Evolutionary conservation across 192 early-diverging fungal genomes (phyloP), one percentile per base, ranked within the genome.

Genomic region (Lobosporangium transversale): DNA sequence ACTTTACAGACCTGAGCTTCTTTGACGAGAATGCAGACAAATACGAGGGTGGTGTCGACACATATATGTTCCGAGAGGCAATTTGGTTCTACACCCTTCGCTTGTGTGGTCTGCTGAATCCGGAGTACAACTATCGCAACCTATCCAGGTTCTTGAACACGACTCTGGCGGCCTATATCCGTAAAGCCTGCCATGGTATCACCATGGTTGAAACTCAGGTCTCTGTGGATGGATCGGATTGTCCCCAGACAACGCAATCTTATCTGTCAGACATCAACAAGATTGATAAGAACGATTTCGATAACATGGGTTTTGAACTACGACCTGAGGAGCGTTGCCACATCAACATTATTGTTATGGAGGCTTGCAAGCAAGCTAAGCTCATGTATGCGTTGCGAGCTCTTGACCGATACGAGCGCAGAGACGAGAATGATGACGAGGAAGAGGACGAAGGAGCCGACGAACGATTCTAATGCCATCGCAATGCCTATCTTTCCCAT

Each of bases 321-420:
- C 64, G 85, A 42, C 79, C 81, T 8, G 87, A 88, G 69, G 87
- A 88, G 51, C 85, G 86, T 56, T 86, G 85, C 45, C 87, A 86
- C 49, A 68, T 88, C 31, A 85, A 83, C 44, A 57, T 88, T 15
- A 68, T 88, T 53, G 70, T 83, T 15, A 78, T 80, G 33, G 81
- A 86, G 53, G 85, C 87, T 5, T 78, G 80, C 48, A 88, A 86
- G 53, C 85, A 86, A 27, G 85, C 85, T 36, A 70, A 82, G 29
- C 54, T 88, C n/a, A 69, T 86, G 31, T 88, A 86, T 62, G 85
- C 81, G 15, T 75, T 88, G 29, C 66, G 69, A 2, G 66, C 64
- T 10, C 69, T 80, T 21, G 70, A 73, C 43, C 59, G 55, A 20
- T 80, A 62, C 59, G 62, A 70, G 40, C 63, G 61, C 32, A 64